These are phyloP conservation scores for Secale cereale DNA, from an alignment of 176 grass and related monocot species.

Conservation along the genomic window DNA sequence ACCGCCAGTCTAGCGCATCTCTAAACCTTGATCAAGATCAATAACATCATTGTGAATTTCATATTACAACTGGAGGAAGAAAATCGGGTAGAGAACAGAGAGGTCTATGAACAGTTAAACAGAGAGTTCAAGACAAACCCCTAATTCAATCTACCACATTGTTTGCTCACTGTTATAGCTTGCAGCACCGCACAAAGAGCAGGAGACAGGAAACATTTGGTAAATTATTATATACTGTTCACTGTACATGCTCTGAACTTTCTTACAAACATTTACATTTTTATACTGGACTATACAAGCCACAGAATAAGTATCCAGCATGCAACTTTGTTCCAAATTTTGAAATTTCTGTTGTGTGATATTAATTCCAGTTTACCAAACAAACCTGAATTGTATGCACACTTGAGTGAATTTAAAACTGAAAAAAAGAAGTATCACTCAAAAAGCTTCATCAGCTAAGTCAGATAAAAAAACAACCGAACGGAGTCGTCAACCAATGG, in stretches of 20 bases:
- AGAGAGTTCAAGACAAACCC: not conserved
- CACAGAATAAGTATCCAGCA: not conserved
- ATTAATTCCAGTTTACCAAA: not conserved
- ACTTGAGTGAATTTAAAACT: slow-evolving; percentile 10
- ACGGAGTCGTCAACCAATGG: not conserved
- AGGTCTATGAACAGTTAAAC: not conserved
- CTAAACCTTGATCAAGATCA: slow-evolving; percentile 9
- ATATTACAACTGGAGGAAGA: not conserved
- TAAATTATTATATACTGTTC: not conserved
- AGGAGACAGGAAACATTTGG: not conserved
- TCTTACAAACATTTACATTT: not conserved
- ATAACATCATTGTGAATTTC: not conserved
- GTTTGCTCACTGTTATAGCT: not conserved
- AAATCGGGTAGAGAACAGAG: not conserved
- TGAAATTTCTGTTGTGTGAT: not conserved
- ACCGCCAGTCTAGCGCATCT: not conserved
- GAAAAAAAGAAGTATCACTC: not conserved
- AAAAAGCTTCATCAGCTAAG: not conserved
- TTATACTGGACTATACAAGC: not conserved
- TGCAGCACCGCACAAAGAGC: not conserved
- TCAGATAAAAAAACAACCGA: not conserved
- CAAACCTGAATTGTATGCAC: not conserved
- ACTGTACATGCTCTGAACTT: not conserved
- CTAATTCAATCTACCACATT: not conserved
- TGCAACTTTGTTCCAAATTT: not conserved